Evolutionary conservation across 129 eudicot genomes (phyloP).

Genomic region (Flaveria sonorensis): DNA sequence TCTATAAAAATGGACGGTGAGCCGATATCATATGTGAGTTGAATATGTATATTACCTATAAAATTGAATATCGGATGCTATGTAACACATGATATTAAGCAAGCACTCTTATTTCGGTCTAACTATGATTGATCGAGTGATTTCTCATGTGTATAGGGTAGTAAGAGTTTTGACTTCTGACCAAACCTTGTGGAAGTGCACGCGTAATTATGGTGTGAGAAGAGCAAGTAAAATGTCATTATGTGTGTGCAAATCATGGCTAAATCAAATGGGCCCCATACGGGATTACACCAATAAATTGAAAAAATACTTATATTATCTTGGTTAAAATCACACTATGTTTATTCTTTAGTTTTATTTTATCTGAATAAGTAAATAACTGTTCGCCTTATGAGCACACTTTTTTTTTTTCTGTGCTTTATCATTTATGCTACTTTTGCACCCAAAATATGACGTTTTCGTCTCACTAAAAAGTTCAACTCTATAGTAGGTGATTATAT

Average conservation of each 20-base stretch:
- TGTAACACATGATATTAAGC: no score
- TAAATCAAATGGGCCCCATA: conserved; percentile 1
- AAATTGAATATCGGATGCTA: no score
- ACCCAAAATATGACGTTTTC: neutral
- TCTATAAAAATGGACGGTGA: no score
- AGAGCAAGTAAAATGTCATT: neutral
- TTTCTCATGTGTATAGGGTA: neutral
- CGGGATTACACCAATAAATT: neutral
- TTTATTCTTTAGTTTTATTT: no score
- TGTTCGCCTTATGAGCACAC: no score
- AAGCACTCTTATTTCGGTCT: neutral
- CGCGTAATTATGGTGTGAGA: neutral
- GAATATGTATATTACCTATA: no score
- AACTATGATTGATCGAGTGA: neutral
- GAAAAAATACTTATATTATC: no score
- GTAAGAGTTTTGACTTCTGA: conserved; percentile 7
- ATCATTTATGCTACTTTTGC: no score
- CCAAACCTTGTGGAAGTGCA: neutral
- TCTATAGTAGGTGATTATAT: neutral
- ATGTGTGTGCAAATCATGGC: neutral
- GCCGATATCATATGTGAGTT: no score
- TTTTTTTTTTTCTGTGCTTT: no score
- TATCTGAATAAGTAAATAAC: no score
- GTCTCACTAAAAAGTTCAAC: neutral
- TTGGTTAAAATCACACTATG: no score